phyloP scores from a whole-genome alignment of 495 filamentous ascomycete genomes.

The Penicillium turbatum region DNA sequence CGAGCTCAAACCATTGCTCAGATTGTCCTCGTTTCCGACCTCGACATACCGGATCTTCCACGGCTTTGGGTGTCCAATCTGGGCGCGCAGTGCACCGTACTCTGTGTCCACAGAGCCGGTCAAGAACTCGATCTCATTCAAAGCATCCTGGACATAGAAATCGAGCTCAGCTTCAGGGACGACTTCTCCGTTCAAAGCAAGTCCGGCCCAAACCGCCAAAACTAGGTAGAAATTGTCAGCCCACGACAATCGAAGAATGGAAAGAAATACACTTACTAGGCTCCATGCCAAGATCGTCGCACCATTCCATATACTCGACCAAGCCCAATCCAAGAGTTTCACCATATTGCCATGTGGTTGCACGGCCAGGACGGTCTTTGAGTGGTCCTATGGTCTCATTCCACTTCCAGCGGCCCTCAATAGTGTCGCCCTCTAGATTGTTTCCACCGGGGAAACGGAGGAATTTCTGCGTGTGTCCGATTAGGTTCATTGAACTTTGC shows the following conservation, averaged over 20 bases:
- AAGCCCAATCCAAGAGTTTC: conserved; percentile 56
- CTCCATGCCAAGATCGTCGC: conserved; percentile 58
- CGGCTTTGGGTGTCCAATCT: conserved; percentile 43
- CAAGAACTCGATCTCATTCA: conserved; percentile 59
- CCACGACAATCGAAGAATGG: no score
- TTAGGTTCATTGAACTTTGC: neutral
- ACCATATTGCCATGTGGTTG: conserved; percentile 57
- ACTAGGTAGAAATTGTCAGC: conserved; percentile 23
- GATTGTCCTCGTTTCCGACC: conserved; percentile 55
- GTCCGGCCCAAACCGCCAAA: conserved; percentile 56
- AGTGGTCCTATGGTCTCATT: conserved; percentile 63
- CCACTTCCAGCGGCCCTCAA: conserved; percentile 59
- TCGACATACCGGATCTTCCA: conserved; percentile 49
- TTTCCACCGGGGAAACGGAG: conserved; percentile 65
- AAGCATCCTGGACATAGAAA: conserved; percentile 50
- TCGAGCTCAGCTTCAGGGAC: conserved; percentile 29
- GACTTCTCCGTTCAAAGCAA: conserved; percentile 52
- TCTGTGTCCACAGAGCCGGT: conserved; percentile 34
- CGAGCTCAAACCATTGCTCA: conserved; percentile 31
- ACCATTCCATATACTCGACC: conserved; percentile 62
- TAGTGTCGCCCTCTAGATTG: conserved; percentile 55
- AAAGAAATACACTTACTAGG: conserved; percentile 27
- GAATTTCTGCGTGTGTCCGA: conserved; percentile 41
- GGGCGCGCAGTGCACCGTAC: conserved; percentile 43
- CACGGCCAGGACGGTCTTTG: conserved; percentile 56